phyloP scores from a whole-genome alignment of 2,329 filamentous ascomycete genomes.

The Fusarium sp. region DNA sequence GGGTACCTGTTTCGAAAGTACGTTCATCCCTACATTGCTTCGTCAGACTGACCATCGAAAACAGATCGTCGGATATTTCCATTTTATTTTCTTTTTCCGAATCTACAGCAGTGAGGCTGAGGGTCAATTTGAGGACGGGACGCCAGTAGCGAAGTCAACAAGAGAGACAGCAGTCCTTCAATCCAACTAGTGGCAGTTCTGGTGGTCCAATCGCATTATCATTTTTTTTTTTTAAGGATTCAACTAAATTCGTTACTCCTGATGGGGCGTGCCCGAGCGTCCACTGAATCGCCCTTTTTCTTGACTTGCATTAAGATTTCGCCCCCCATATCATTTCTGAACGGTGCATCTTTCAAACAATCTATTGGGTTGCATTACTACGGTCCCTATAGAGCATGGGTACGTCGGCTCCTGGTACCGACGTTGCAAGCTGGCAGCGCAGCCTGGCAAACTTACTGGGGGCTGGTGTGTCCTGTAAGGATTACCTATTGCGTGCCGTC shows the following conservation, averaged over 20 bases:
- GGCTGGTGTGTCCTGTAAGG: background rate
- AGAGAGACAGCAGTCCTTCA: slow-evolving; percentile 17
- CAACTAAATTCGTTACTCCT: slow-evolving; percentile 22
- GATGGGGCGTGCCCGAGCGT: slow-evolving; percentile 22
- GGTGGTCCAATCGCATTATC: slow-evolving; percentile 21
- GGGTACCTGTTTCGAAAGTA: background rate
- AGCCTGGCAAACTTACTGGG: background rate
- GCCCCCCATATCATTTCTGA: slow-evolving; percentile 8
- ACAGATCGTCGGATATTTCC: slow-evolving; percentile 1
- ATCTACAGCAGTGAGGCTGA: slow-evolving; percentile 27
- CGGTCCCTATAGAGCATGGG: background rate
- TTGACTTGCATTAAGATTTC: slow-evolving; percentile 11
- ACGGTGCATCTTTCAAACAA: slow-evolving; percentile 1
- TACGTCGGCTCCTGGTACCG: slow-evolving; percentile 45
- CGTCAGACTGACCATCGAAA: background rate
- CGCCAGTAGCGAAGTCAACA: slow-evolving; percentile 14
- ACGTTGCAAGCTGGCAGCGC: slow-evolving; percentile 20
- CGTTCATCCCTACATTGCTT: background rate
- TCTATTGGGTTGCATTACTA: background rate
- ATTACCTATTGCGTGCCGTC: slow-evolving; percentile 27
- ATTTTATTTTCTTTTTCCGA: slow-evolving; percentile 6
- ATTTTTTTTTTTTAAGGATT: slow-evolving; percentile 24
- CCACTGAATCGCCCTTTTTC: slow-evolving; percentile 26
- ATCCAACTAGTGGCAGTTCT: slow-evolving; percentile 11
- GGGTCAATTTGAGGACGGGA: slow-evolving; percentile 5